Evolutionary conservation across 1,139 yeast genomes (phyloP), one percentile per base, ranked within the genome.

Genomic region (Barnettozyma hawaiiensis): DNA sequence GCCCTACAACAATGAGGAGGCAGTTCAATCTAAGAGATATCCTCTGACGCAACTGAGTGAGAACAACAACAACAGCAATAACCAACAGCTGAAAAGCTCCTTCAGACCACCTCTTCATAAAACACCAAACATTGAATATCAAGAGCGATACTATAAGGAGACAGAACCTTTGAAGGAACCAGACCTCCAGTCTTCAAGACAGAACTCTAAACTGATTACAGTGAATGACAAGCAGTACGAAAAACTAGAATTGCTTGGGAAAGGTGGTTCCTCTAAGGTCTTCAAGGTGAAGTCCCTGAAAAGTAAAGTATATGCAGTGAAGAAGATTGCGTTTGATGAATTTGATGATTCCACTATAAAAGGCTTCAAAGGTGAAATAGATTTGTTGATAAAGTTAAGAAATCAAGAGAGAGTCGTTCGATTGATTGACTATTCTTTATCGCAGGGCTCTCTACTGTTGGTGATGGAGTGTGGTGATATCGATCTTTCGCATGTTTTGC

Each of bases 381-480:
- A 82, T 46, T 69, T 92, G 26, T 66, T 92, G 44, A 66, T 74
- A 24, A 75, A 75, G 49, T 66, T 94, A 22, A 71, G 73, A 46
- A 68, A 75, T 40, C 78, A 81, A 44, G 75, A 75, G 22, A 68
- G 97, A 44, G 97, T 92, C 5, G 96, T 94, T 5, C 75, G 76
- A 53, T 67, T 92, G 38, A 66, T 84, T 35, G 97, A 89, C 58
- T 78, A 82, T 59, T 83, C 84, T 26, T 69, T 87, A 52, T 74
- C 75, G 2, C 78, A 76, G 31, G 78, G 83, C 0, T 71, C 81
- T 2, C 71, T 90, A 26, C 73, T 75, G 54, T 66, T 90, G 49
- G 85, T 92, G 1, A 87, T 92, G 97, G 98, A 92, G 63, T 85
- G 95, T 58, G 98, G 98, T 19, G 97, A 92, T 53, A 76, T 85